Percentiles rank a stretch among this genome's conserved stretches.
Evolutionary conservation across 768 basidiomycete genomes (phyloP).

Genomic region (Boletus pseudo-olivaceus): DNA sequence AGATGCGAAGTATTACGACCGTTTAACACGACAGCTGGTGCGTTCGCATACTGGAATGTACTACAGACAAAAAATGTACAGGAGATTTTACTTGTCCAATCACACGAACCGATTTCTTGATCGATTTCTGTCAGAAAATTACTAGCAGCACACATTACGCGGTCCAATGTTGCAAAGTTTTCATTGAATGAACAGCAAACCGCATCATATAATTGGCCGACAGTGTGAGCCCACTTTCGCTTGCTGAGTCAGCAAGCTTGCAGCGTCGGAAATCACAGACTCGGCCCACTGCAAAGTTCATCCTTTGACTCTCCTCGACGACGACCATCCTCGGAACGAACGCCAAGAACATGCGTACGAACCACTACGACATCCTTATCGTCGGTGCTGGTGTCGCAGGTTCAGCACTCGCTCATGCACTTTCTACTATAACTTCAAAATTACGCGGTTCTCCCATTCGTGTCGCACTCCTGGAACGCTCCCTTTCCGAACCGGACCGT

Average conservation of each 20-base stretch:
- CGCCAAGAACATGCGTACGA: slow-evolving; percentile 3
- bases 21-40: too few species aligned
- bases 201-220: background rate
- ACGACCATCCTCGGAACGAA: background rate
- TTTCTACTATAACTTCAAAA: slow-evolving; percentile 52
- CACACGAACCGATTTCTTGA: background rate
- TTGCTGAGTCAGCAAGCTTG: slow-evolving; percentile 16
- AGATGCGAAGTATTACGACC: too few species aligned
- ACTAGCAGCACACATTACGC: background rate
- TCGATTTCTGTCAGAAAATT: background rate
- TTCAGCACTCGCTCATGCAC: slow-evolving; percentile 79
- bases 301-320: background rate
- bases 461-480: slow-evolving; percentile 86
- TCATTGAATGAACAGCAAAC: background rate
- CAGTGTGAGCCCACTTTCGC: slow-evolving; percentile 5
- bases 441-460: slow-evolving; percentile 54
- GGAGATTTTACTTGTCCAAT: too few species aligned
- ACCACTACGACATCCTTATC: slow-evolving; percentile 73
- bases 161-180: background rate
- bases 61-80: background rate
- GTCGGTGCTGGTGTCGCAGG: slow-evolving; percentile 94
- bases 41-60: background rate
- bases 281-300: background rate
- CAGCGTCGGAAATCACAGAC: background rate
- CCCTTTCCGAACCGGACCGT: slow-evolving; percentile 87